Evolutionary conservation across 2,329 filamentous ascomycete genomes (phyloP).

Genomic region (Fusarium hostae): DNA sequence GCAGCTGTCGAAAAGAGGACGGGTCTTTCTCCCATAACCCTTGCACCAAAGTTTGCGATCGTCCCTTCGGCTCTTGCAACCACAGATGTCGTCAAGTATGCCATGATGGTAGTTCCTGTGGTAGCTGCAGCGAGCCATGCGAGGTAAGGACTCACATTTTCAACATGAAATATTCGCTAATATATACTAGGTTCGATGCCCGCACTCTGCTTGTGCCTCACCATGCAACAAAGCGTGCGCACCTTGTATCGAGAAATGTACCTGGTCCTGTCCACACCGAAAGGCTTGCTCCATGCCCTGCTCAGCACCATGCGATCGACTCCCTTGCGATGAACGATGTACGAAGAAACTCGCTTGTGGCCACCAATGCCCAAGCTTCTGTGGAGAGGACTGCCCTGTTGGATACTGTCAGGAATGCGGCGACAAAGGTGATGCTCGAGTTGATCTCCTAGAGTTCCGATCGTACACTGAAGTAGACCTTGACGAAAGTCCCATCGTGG

Average conservation of each 20-base stretch:
- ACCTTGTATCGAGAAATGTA: constrained; percentile 66
- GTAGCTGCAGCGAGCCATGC: constrained; percentile 69
- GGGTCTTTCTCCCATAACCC: constrained; percentile 53
- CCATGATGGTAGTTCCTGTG: constrained; percentile 24
- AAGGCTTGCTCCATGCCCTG: constrained; percentile 64
- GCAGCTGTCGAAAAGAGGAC: not conserved
- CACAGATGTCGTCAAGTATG: constrained; percentile 59
- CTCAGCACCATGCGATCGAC: constrained; percentile 71
- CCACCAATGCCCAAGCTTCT: constrained; percentile 71
- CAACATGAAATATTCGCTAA: not conserved
- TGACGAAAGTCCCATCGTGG: constrained; percentile 67
- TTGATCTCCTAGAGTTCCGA: constrained; percentile 66
- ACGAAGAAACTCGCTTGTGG: constrained; percentile 62
- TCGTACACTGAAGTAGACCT: constrained; percentile 67
- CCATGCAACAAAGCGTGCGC: constrained; percentile 67
- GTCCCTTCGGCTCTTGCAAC: constrained; percentile 63
- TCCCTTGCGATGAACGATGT: constrained; percentile 73
- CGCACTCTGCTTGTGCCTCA: constrained; percentile 64
- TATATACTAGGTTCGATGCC: constrained; percentile 56
- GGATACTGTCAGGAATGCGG: constrained; percentile 68
- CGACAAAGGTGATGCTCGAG: constrained; percentile 51
- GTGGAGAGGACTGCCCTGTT: constrained; percentile 70
- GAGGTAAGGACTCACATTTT: constrained; percentile 43
- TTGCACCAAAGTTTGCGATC: constrained; percentile 54
- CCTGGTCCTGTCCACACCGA: constrained; percentile 65